phyloP scores from a whole-genome alignment of 305 asterid species.

The Fraxinus greggii region DNA sequence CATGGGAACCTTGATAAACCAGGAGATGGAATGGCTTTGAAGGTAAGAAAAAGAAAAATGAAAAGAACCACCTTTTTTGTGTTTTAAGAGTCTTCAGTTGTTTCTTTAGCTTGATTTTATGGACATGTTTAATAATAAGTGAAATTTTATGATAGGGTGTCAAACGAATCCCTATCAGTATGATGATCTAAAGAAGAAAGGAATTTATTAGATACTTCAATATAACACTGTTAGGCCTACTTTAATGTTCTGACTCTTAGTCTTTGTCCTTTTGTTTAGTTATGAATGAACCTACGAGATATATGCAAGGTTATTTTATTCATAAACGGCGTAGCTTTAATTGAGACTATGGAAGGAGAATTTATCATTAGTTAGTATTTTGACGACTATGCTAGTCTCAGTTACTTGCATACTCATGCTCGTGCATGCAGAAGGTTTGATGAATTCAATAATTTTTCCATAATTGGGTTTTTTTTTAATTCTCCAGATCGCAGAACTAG shows the following conservation, averaged over 20 bases:
- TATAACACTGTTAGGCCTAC: not conserved
- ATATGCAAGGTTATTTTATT: not conserved
- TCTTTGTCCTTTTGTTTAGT: not conserved
- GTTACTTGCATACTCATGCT: not conserved
- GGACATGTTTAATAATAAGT: not conserved
- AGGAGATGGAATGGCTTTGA: constrained; percentile 43
- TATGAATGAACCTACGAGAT: not conserved
- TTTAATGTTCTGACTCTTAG: not conserved
- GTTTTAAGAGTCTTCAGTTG: not conserved
- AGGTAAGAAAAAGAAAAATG: constrained; percentile 37
- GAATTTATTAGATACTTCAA: not conserved
- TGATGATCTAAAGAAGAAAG: not conserved
- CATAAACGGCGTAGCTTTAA: no score
- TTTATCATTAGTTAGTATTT: no score
- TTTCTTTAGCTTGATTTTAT: not conserved
- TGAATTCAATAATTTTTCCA: not conserved
- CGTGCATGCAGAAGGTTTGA: not conserved
- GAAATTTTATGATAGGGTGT: not conserved
- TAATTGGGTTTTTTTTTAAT: not conserved
- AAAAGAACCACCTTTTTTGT: not conserved
- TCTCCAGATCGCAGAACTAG: not conserved
- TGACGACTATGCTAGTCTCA: not conserved
- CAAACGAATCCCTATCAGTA: not conserved
- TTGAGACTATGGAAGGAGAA: no score
- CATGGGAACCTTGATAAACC: constrained; percentile 69